Evolutionary conservation across 1,139 yeast genomes (phyloP), one percentile per base, ranked within the genome.

Genomic region (Pneumocystis murina): DNA sequence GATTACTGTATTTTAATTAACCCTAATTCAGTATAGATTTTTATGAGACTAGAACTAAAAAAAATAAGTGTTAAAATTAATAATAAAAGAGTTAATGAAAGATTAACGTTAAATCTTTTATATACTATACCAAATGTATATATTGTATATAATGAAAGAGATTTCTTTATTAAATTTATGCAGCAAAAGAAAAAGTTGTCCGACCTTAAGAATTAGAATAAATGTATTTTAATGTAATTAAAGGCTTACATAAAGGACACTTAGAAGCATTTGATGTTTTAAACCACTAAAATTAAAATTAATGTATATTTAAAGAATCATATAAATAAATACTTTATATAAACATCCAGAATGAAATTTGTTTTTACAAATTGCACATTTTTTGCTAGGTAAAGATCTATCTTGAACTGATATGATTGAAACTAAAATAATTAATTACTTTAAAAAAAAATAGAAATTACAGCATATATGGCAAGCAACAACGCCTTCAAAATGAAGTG

Each of bases 401-500:
- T 91, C 97, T 69, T 87, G 92, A 71, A 96, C 68, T 90, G 78
- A 68, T 12, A 48, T n/a, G 16, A 48, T 48, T 12, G 55, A 48
- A 91, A 86, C 61, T 68, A 68, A 3, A 20, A 30, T 10, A 4
- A n/a, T 24, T 20, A 16, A 55, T 24, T 30, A 36, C n/a, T 38
- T 40, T 20, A 35, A 60, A 20, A 35, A 40, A 17, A 17, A 12
- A 24, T 65, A 39, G 41, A 65, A 62, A 3, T 95, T 85, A 73
- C 91, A 92, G 74, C 99, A 92, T 71, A 92, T 90, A 5, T 97
- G 95, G 79, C 99, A 92, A 67, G 92, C 97, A 70, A 89, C 96
- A 69, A 89, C 90, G 0, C 97, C 97, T 57, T 75, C 75, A 64
- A 91, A 91, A 72, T 91, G 95, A 66, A 87, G 78, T 61, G 83